A percentile compares a stretch with the other conserved stretches of the same genome.
Conservation (phyloP, 2,329 filamentous ascomycete species). For the Fusarium sororula region DNA sequence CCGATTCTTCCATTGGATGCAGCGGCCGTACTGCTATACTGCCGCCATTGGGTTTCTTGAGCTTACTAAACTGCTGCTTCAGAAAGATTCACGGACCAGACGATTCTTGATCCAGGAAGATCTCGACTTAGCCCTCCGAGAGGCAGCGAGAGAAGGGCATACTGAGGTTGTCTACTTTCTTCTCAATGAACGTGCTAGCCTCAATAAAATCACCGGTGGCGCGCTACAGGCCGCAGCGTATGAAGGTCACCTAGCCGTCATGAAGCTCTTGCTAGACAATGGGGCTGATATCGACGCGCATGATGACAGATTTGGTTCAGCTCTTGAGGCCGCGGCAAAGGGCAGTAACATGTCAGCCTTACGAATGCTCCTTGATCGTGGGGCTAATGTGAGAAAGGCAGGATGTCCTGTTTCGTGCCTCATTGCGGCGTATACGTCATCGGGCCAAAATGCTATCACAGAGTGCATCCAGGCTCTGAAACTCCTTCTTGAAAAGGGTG, state of each 20-base stretch:
- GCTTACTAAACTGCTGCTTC: rapidly evolving
- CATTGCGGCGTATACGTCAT: rapidly evolving
- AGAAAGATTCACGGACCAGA: rapidly evolving
- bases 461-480: rapidly evolving
- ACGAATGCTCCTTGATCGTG: rapidly evolving
- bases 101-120: not conserved
- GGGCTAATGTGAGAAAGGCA: rapidly evolving
- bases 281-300: not conserved
- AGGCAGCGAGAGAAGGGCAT: rapidly evolving
- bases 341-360: rapidly evolving
- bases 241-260: rapidly evolving
- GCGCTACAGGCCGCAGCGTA: rapidly evolving
- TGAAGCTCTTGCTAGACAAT: not conserved
- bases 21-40: not conserved
- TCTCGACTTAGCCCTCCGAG: not conserved
- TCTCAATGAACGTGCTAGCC: rapidly evolving
- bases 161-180: not conserved
- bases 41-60: rapidly evolving
- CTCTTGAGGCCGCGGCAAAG: rapidly evolving
- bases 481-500: not conserved
- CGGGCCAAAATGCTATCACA: rapidly evolving
- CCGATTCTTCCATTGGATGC: rapidly evolving
- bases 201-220: rapidly evolving
- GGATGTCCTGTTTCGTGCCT: rapidly evolving
- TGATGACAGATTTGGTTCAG: not conserved